These are phyloP conservation scores for Citrus mangshanensis DNA, from an alignment of 345 rosid genomes.

Conservation along the genomic window DNA sequence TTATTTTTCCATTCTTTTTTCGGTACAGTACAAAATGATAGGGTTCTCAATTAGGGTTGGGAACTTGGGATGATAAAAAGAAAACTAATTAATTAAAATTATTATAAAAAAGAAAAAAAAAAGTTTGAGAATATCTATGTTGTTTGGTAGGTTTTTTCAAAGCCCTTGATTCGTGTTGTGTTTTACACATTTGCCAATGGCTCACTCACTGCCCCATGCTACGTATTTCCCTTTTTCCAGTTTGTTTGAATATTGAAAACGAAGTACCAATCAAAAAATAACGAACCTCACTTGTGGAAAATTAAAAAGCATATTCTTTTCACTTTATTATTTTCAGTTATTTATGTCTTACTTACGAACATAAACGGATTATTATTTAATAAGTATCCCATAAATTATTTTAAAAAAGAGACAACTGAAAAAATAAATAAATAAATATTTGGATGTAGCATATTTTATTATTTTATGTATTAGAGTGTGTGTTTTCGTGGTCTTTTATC, in stretches of 20 bases:
- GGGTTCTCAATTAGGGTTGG: slow-evolving; percentile 24
- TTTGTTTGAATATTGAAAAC: background rate
- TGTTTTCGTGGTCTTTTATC: no score
- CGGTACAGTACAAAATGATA: slow-evolving; percentile 4
- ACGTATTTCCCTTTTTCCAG: background rate
- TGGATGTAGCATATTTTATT: no score
- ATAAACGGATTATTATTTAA: no score
- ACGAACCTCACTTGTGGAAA: background rate
- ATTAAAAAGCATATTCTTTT: background rate
- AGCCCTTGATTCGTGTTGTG: background rate
- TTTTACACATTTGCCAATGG: slow-evolving; percentile 4
- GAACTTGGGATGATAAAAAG: background rate
- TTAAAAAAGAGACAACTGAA: no score
- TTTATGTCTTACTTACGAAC: background rate
- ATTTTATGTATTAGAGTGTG: no score
- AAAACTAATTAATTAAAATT: background rate
- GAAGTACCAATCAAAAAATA: no score
- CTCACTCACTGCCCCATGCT: background rate
- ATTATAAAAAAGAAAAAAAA: background rate
- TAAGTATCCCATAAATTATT: no score
- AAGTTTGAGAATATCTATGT: slow-evolving; percentile 2
- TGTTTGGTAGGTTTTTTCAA: background rate
- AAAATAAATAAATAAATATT: no score
- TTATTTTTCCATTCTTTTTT: background rate
- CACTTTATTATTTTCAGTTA: background rate